phyloP scores from a whole-genome alignment of 2,329 filamentous ascomycete genomes.

The Amauroascus niger region DNA sequence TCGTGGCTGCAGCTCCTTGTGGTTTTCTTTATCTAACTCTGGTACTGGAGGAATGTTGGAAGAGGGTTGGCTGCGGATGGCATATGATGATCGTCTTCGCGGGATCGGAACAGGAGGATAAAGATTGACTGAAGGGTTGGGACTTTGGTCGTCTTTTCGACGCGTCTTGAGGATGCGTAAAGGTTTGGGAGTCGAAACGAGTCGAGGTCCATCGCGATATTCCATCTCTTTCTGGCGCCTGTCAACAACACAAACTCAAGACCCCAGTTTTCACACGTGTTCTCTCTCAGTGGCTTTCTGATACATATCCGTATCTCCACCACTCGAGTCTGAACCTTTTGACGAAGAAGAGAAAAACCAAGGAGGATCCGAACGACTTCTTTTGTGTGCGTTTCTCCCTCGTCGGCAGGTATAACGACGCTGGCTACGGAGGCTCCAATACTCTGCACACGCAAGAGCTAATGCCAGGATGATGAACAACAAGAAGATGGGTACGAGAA shows the following conservation, averaged over 20 bases:
- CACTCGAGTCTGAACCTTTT: conserved; percentile 26
- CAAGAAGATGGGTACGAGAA: conserved; percentile 41
- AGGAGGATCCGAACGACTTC: conserved; percentile 26
- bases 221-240: neutral
- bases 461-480: conserved; percentile 33
- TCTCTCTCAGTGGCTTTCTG: conserved; percentile 19
- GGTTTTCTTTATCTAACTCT: neutral
- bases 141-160: conserved; percentile 20
- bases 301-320: conserved; percentile 22
- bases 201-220: neutral
- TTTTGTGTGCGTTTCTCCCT: conserved; percentile 21
- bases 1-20: neutral
- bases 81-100: conserved; percentile 23
- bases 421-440: conserved; percentile 23
- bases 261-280: conserved; percentile 13
- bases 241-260: conserved; percentile 1
- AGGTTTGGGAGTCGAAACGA: conserved; percentile 34
- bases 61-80: neutral
- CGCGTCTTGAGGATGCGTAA: conserved; percentile 42
- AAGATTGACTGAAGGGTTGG: conserved; percentile 10
- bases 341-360: conserved; percentile 24
- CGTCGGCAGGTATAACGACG: conserved; percentile 22
- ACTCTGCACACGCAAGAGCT: conserved; percentile 33
- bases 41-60: neutral
- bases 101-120: conserved; percentile 21